Base-by-base conservation (phyloP, 805 yeast genomes). In the Zygotorulaspora florentina region DNA sequence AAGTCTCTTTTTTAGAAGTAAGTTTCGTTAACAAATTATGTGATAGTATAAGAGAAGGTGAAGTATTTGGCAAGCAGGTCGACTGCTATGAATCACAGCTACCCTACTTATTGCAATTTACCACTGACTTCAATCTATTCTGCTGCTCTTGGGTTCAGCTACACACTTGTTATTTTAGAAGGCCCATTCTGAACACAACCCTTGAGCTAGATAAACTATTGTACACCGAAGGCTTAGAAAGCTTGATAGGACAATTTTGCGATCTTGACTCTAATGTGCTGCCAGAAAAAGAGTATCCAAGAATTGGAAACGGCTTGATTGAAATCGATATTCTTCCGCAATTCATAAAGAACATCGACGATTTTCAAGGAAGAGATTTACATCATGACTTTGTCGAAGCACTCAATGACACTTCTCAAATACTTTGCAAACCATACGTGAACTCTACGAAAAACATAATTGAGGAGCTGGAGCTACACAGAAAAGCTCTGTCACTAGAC, bases 51-150 rank as follows among this genome's bases (percentile, higher is more conserved):
- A 51, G 75, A 42, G 64, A 64, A 38, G 82, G 82, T 0, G 65
- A 64, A 3, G 56, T 77, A 1, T 53, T 68, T 33, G 72, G 70
- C 2, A 58, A 57, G 16, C 47, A 56, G 0, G 51, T 68, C 11
- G 82, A 80, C 38, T 79, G 82, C 0, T 87, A 70, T 61, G 99
- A 93, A 57, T 72, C 89, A 0, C 98, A 93, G 58, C 73, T 91
- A 10, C 89, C 96, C 0, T 84, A 72, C 54, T 58, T 77, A 1
- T 63, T 87, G 6, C 97, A 93, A 58, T 88, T 91, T 58, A 62
- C 87, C 23, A 72, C 85, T 0, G 99, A 93, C 59, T 88, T 75
- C 65, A 90, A 91, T 58, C 64, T 91, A 26, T 87, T 75, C 59
- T 95, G 96, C 1, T 87, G 96, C 63, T 81, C 83, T 4, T 87